Conservation (phyloP, 2,329 filamentous ascomycete genomes). For the Rutstroemia sp. region DNA sequence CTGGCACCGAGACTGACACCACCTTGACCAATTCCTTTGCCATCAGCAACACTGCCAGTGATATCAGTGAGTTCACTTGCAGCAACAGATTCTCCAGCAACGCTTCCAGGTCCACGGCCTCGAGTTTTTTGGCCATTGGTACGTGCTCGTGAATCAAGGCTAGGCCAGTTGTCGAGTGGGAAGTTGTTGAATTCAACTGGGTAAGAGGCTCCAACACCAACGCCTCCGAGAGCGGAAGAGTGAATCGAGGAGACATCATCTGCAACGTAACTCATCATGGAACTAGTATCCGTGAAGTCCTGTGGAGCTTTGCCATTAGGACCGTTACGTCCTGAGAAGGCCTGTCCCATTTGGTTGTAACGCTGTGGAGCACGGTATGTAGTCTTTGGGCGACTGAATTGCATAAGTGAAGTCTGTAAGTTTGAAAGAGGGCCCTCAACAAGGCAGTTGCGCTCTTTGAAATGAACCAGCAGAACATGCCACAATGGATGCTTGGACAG, state of each 20-base stretch:
- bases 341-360: constrained; percentile 63
- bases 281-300: constrained; percentile 59
- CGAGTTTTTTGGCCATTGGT: constrained; percentile 58
- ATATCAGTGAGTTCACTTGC: constrained; percentile 86
- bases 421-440: constrained; percentile 95
- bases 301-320: constrained; percentile 21
- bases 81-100: constrained; percentile 87
- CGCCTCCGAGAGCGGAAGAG: constrained; percentile 80
- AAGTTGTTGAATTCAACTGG: constrained; percentile 96
- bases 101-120: constrained; percentile 62
- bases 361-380: constrained; percentile 84
- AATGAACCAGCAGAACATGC: constrained; percentile 91
- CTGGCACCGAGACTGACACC: constrained; percentile 80
- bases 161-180: constrained; percentile 71
- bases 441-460: constrained; percentile 93
- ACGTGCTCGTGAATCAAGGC: constrained; percentile 61
- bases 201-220: constrained; percentile 71
- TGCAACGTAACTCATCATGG: constrained; percentile 89
- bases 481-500: constrained; percentile 95
- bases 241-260: constrained; percentile 97
- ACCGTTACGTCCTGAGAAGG: constrained; percentile 29
- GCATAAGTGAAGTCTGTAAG: constrained; percentile 87
- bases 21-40: constrained; percentile 70
- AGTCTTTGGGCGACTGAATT: constrained; percentile 91
- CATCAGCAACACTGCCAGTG: constrained; percentile 61